Evolutionary conservation across 1,139 yeast genomes (phyloP), one percentile per base, ranked within the genome.

Genomic region (Meyerozyma sp.): DNA sequence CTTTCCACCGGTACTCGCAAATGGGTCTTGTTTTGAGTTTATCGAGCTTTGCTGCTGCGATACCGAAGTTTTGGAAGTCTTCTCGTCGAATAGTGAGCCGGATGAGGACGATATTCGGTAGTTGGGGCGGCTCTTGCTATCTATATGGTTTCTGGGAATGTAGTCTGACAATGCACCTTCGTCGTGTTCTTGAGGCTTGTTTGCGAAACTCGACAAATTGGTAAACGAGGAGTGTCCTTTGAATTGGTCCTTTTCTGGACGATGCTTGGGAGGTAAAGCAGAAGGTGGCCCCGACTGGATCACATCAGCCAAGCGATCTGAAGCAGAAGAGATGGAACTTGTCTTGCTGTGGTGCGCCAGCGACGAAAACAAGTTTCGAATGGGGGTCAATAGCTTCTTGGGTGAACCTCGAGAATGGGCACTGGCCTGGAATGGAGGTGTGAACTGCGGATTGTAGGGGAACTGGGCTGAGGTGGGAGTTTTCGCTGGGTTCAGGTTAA

Each of bases 371-470:
- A 51, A 47, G 44, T 50, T 51, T 40, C 46, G 47, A 27, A 51
- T 51, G 4, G 55, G 55, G 2, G 53, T 49, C 38, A 51, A 44
- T 29, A 51, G 50, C 46, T 49, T 49, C 39, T 51, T 50, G 14
- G 55, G 55, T 6, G 53, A 50, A 42, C 47, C 46, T 32, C 42
- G 32, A 8, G 51, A 18, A 16, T 18, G 25, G n/a, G 23, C n/a
- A 26, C 16, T 9, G n/a, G 20, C 39, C 13, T 34, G 36, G 40
- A 40, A 46, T 7, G 54, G 54, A 1, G 54, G 48, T 5, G 48
- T 42, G 35, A 48, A 28, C 27, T 38, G 40, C 14, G 40, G 37
- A 13, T 18, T 34, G 13, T 11, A n/a, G 11, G 37, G 37, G n/a
- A 34, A 20, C 10, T 21, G 26, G 5, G 37, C n/a, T 10, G 37